Percentiles rank a stretch among this genome's conserved stretches.
phyloP scores from a whole-genome alignment of 805 yeast species.

The Candida suzukii region DNA sequence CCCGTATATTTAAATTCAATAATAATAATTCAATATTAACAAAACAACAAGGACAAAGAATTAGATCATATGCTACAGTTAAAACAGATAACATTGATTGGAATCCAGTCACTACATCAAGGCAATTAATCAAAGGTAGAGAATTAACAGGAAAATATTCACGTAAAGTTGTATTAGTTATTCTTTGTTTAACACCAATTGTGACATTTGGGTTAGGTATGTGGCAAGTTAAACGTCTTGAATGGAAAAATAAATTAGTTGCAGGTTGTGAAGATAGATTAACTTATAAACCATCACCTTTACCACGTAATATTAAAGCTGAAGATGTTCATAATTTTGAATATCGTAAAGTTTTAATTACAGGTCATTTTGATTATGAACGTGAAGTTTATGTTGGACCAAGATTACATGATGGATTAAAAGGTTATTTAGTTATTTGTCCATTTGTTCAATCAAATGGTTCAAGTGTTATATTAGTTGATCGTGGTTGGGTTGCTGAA shows the following conservation, averaged over 20 bases:
- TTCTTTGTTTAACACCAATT: conserved; percentile 73
- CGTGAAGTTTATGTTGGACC: conserved; percentile 94
- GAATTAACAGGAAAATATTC: conserved; percentile 15
- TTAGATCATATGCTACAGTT: conserved; percentile 25
- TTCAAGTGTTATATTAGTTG: conserved; percentile 72
- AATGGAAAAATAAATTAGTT: conserved; percentile 84
- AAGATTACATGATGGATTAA: conserved; percentile 58
- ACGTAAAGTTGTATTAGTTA: conserved; percentile 22
- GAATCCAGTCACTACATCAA: conserved; percentile 61
- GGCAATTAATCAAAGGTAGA: conserved; percentile 27
- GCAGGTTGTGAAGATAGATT: conserved; percentile 78
- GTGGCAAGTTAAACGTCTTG: conserved; percentile 84
- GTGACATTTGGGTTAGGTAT: conserved; percentile 80
- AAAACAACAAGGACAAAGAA: too few species aligned
- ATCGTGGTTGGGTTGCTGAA: conserved; percentile 88
- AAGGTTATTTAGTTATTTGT: conserved; percentile 75
- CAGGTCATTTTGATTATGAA: conserved; percentile 75
- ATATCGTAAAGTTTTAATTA: conserved; percentile 68
- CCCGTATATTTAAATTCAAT: too few species aligned
- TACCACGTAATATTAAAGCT: conserved; percentile 63
- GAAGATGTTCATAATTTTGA: conserved; percentile 68
- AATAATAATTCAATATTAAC: too few species aligned
- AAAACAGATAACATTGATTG: conserved; percentile 76
- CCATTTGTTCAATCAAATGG: conserved; percentile 75
- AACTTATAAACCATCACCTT: conserved; percentile 60